Evolutionary conservation across 2,329 filamentous ascomycete genomes (phyloP).

Genomic region (Macrophomina pseudophaseolina): DNA sequence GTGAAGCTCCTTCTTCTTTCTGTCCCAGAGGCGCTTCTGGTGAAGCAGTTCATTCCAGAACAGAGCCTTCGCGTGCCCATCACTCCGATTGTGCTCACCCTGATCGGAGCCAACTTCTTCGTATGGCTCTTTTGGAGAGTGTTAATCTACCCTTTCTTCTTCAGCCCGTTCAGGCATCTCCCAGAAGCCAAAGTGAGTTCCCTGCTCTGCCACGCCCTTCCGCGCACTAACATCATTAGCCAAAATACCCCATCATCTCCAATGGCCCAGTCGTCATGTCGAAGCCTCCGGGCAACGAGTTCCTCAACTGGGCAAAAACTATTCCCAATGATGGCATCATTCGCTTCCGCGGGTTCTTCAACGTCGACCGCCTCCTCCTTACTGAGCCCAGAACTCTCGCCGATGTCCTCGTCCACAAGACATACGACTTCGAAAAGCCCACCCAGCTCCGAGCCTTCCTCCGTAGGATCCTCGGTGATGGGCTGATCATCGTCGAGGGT

Average conservation of each 20-base stretch:
- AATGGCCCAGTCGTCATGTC: constrained; percentile 44
- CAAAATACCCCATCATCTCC: constrained; percentile 39
- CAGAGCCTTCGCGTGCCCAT: constrained; percentile 14
- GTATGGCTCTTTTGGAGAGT: constrained; percentile 16
- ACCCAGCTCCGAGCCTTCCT: constrained; percentile 51
- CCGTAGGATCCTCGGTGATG: constrained; percentile 56
- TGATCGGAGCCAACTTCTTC: constrained; percentile 18
- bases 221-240: constrained; percentile 28
- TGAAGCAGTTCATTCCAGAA: constrained; percentile 20
- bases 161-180: constrained; percentile 47
- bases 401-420: constrained; percentile 59
- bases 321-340: constrained; percentile 50
- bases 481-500: constrained; percentile 57
- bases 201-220: background rate
- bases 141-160: constrained; percentile 45
- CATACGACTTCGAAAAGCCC: constrained; percentile 62
- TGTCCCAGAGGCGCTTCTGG: constrained; percentile 19
- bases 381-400: constrained; percentile 50
- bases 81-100: constrained; percentile 10
- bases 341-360: constrained; percentile 45
- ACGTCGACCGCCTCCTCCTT: constrained; percentile 44
- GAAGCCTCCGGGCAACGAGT: constrained; percentile 40
- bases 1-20: constrained; percentile 13
- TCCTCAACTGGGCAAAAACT: constrained; percentile 44
- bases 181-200: constrained; percentile 36